Base-by-base conservation (phyloP, 2,329 filamentous ascomycete genomes). In the Pyrenochaeta sp. region DNA sequence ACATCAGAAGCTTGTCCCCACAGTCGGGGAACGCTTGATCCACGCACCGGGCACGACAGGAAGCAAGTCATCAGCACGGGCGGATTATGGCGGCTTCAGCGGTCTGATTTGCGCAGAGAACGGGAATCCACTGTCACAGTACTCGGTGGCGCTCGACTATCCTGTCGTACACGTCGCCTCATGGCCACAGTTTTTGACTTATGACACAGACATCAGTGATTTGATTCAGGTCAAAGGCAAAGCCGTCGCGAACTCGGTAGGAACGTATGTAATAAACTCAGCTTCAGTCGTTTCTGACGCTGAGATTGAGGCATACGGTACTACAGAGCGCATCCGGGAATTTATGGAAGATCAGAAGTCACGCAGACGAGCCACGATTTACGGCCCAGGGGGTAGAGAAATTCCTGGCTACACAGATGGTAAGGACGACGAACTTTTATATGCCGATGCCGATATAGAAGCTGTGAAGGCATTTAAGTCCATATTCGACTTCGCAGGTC, bases 51-150 rank as follows among this genome's bases (percentile, higher is more conserved):
- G 36, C 13, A 27, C 14, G 14, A 39, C 36, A 29, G 36, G 36
- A 3, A 39, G 24, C 23, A 39, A 39, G 15, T n/a, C 24, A 6
- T 9, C 36, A 6, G 24, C 17, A 3, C 36, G 23, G 23, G 30
- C 24, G 17, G 36, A 30, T 6, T 39, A 29, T 19, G 36, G 36
- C 17, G 24, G 23, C 3, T 17, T 39, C 14, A 30, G 36, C 27
- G 27, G 36, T 13, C 15, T 39, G 4, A 29, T 39, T 3, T 39
- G 36, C 17, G 36, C 13, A n/a, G 36, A 39, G 14, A 39, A 39
- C 17, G 24, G 24, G 14, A 39, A 39, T 26, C 36, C 36, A 3
- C 24, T 39, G 5, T 14, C 11, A 6, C 36, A 39, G 18, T 39
- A 39, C 15, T 7, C 36, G 13, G 15, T 19, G 6, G 9, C 36